Conservation (phyloP, 176 grass and related monocot species). For the Ensete glaucum region DNA sequence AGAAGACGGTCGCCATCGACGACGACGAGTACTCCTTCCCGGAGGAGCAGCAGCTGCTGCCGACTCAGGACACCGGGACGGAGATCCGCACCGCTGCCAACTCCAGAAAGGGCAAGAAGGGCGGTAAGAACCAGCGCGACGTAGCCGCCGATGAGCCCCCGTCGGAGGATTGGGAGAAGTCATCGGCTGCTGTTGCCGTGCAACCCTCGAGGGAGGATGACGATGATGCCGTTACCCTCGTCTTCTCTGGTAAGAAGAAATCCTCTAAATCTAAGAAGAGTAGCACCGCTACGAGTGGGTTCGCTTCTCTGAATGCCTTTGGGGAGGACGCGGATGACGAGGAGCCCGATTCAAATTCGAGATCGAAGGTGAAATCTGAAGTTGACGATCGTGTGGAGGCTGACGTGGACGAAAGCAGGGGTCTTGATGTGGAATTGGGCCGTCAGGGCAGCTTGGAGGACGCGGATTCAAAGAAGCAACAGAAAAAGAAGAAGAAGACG, state of each 20-base stretch:
- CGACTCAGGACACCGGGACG: slow-evolving; percentile 18
- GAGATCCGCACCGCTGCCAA: slow-evolving; percentile 40
- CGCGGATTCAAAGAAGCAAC: slow-evolving; percentile 10
- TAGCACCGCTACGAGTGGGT: slow-evolving; percentile 30
- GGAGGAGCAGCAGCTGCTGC: slow-evolving; percentile 21
- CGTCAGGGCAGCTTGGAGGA: slow-evolving; percentile 11
- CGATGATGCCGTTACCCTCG: slow-evolving; percentile 50
- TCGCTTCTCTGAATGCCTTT: slow-evolving; percentile 43
- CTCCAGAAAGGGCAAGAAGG: slow-evolving; percentile 73
- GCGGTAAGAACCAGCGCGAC: slow-evolving; percentile 32
- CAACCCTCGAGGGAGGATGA: slow-evolving; percentile 20
- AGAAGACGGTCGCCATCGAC: slow-evolving; percentile 81
- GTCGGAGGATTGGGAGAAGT: slow-evolving; percentile 41
- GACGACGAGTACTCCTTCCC: slow-evolving; percentile 91
- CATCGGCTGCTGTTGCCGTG: slow-evolving; percentile 6
- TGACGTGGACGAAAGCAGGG: slow-evolving; percentile 13
- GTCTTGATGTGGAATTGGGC: slow-evolving; percentile 50
- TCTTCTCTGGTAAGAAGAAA: slow-evolving; percentile 92
- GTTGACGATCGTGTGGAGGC: slow-evolving; percentile 27
- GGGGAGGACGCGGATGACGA: slow-evolving; percentile 45
- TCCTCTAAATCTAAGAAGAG: slow-evolving; percentile 57
- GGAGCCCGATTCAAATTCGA: slow-evolving; percentile 9
- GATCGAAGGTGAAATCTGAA: slow-evolving; percentile 22
- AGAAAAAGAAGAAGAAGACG: slow-evolving; percentile 23
- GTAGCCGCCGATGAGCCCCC: slow-evolving; percentile 10